Evolutionary conservation across 1,284 basidiomycete genomes (phyloP), one percentile per base, ranked within the genome.

Genomic region (Trichosporon sp.): DNA sequence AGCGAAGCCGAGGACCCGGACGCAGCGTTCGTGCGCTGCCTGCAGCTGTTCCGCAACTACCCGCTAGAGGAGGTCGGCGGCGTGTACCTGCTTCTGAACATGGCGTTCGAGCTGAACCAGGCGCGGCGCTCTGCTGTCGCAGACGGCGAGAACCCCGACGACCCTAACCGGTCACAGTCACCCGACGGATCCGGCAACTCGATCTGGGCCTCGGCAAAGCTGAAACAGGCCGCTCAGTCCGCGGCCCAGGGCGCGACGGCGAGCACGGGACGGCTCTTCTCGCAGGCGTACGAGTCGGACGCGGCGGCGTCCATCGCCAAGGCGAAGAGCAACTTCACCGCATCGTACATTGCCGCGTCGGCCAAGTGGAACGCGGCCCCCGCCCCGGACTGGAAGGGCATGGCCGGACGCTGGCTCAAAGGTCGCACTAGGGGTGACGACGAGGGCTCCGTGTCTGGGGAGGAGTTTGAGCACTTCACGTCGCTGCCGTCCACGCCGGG

Each of bases 1-100:
- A 66, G 69, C 23, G 69, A 68, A 13, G 60, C 68, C 13, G 74
- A 76, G 47, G 74, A 74, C 21, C 70, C 73, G 15, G 75, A 78
- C 29, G 70, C 68, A 2, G 70, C 75, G 29, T 74, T 77, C 38
- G 72, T 76, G 3, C 72, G 73, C n/a, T 73, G 72, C 21, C 69
- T 78, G 3, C 68, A 74, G 51, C 65, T 80, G 29, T 68, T 81
- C 29, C 68, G 73, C 29, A 23, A 70, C 32, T 80, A 79, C 58
- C 77, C 77, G 3, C 68, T 80, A 1, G 62, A 72, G 11, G 31
- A 68, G 13, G 73, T 80, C 15, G 80, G 78, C 12, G 77, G 75
- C 2, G 66, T 77, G 1, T 51, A 67, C 5, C 72, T 72, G 9
- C 58, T 81, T 2, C 53, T 80, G 12, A 70, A 74, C 56, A 75